Evolutionary conservation across 2,329 filamentous ascomycete genomes (phyloP).

Genomic region (Allantophomopsis lycopodina): DNA sequence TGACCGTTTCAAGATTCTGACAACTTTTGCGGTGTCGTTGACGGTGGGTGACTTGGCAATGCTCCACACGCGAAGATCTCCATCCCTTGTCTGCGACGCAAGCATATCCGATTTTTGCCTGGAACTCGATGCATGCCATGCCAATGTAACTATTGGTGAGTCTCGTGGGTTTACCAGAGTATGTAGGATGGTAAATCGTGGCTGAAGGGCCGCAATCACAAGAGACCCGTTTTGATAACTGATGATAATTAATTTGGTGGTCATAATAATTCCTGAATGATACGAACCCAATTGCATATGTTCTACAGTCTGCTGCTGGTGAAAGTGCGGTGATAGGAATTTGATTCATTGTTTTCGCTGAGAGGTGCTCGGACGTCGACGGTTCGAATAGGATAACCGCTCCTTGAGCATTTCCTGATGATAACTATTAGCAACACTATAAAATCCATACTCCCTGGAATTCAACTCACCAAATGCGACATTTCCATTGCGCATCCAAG

Average conservation of each 20-base stretch:
- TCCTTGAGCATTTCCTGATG: constrained; percentile 74
- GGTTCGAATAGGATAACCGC: constrained; percentile 93
- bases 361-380: constrained; percentile 82
- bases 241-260: neutral
- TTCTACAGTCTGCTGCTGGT: constrained; percentile 78
- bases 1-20: constrained; percentile 69
- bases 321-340: constrained; percentile 91
- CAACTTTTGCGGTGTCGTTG: constrained; percentile 72
- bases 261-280: neutral
- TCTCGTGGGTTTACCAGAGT: constrained; percentile 74
- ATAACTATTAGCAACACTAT: constrained; percentile 4
- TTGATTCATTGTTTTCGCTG: constrained; percentile 75
- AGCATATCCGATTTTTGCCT: constrained; percentile 98
- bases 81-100: constrained; percentile 81
- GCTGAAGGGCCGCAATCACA: constrained; percentile 76
- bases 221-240: constrained; percentile 95
- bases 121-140: constrained; percentile 94
- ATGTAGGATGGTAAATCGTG: constrained; percentile 86
- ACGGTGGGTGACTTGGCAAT: constrained; percentile 66
- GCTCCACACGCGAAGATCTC: constrained; percentile 92
- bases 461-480: constrained; percentile 73
- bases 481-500: constrained; percentile 96
- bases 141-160: constrained; percentile 73
- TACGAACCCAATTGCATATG: constrained; percentile 84
- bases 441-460: constrained; percentile 1